Evolutionary conservation across 2,329 filamentous ascomycete genomes (phyloP).

Genomic region (Xylariaceae sp.): DNA sequence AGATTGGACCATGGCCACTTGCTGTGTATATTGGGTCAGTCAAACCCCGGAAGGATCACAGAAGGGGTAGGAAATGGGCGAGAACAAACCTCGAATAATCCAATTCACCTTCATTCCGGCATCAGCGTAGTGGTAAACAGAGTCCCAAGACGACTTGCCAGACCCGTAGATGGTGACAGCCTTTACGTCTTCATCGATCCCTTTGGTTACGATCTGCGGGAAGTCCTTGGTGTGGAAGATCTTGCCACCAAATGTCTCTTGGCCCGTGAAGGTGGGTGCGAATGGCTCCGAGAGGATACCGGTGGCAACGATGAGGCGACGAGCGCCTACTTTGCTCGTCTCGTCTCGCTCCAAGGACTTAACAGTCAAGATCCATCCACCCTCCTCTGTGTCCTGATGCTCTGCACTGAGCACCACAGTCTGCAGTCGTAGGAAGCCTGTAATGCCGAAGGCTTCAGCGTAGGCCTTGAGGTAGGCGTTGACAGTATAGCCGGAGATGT

Average conservation of each 20-base stretch:
- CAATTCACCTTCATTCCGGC: constrained; percentile 53
- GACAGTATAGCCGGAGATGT: constrained; percentile 12
- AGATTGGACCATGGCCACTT: constrained; percentile 54
- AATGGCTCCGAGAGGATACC: constrained; percentile 58
- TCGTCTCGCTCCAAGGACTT: neutral
- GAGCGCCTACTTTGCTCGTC: neutral
- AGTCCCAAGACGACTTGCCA: constrained; percentile 62
- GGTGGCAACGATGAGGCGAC: constrained; percentile 54
- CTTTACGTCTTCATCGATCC: constrained; percentile 35
- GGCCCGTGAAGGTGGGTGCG: constrained; percentile 49
- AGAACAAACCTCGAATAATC: constrained; percentile 45
- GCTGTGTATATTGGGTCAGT: constrained; percentile 19
- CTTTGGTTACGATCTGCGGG: constrained; percentile 21
- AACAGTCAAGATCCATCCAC: neutral
- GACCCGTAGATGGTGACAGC: constrained; percentile 55
- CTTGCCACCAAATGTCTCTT: constrained; percentile 47
- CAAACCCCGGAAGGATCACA: neutral
- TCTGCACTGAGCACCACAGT: constrained; percentile 2
- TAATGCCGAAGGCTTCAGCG: constrained; percentile 7
- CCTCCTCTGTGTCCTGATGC: neutral
- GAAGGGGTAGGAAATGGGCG: neutral
- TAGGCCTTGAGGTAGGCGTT: constrained; percentile 11
- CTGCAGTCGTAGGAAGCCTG: constrained; percentile 2
- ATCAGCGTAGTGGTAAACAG: constrained; percentile 55
- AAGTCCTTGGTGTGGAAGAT: constrained; percentile 59